Base-by-base conservation (phyloP, 1,139 yeast genomes). In the Suhomyces chickasaworum region DNA sequence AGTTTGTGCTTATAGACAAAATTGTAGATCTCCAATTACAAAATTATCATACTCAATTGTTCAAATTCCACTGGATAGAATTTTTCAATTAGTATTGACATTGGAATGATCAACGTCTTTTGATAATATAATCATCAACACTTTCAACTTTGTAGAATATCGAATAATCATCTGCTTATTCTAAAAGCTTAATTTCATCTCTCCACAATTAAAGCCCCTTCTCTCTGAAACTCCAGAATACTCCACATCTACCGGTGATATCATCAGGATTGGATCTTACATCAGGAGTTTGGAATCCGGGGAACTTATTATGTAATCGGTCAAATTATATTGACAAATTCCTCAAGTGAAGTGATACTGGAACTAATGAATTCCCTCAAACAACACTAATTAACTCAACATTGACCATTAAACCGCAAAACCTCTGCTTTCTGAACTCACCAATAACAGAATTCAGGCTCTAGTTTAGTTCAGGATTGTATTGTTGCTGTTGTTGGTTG, bases 1-100 rank as follows among this genome's bases (percentile, higher is more conserved):
- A 37, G 41, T 39, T 32, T 16, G 25, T 23, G 30, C 30, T 39
- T 39, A 32, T 20, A 29, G 33, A 42, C 18, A 6, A 16, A n/a
- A 13, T n/a, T 35, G 37, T 35, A 35, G 25, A 35, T 17, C 29
- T 25, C 13, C 22, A 20, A 7, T 20, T 20, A 5, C 7, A 20
- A 20, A 20, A n/a, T n/a, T 20, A 4, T 20, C 7, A 20, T 20
- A 7, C 22, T 7, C 7, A 20, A 10, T 13, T 25, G 13, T 3
- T 9, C 7, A 25, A 25, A 10, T 10, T 25, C 29, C 29, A 25
- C 29, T 9, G 29, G 29, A 10, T 7, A 25, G 29, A 25, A 25
- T 25, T 25, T 25, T 25, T 25, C 13, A 25, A 25, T 13, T 23
- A 23, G 27, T 4, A 4, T 23, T 10, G 12, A 7, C 13, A 25